phyloP scores from a whole-genome alignment of 306 rosid species.

The Corylus avellana region DNA sequence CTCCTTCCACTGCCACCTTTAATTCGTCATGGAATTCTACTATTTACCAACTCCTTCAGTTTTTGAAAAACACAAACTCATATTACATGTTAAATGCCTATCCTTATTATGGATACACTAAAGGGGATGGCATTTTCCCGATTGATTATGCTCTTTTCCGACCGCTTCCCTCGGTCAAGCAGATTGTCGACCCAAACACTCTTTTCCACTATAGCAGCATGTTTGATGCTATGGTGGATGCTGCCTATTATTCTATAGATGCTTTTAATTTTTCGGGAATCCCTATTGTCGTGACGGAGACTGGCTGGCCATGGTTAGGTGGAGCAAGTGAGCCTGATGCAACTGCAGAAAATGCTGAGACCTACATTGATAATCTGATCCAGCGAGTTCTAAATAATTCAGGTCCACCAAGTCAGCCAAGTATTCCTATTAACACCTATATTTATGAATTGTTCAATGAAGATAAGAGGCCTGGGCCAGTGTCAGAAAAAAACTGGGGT shows the following conservation, averaged over 20 bases:
- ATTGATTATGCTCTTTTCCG: constrained; percentile 83
- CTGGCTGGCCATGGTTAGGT: constrained; percentile 90
- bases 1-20: constrained; percentile 82
- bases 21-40: constrained; percentile 72
- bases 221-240: constrained; percentile 97
- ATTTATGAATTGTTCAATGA: constrained; percentile 90
- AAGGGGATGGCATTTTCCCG: constrained; percentile 77
- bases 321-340: constrained; percentile 83
- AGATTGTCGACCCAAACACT: constrained; percentile 93
- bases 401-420: constrained; percentile 89
- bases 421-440: constrained; percentile 67
- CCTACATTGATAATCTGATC: constrained; percentile 65
- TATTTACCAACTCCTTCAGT: constrained; percentile 68
- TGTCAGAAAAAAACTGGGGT: constrained; percentile 72
- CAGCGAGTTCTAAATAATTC: constrained; percentile 75
- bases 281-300: constrained; percentile 76
- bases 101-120: constrained; percentile 72
- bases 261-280: constrained; percentile 68
- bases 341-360: constrained; percentile 64
- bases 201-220: constrained; percentile 77
- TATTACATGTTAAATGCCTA: constrained; percentile 76
- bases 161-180: constrained; percentile 80
- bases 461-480: constrained; percentile 85
- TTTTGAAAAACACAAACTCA: constrained; percentile 72
- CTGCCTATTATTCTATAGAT: constrained; percentile 73